Evolutionary conservation across 1,284 basidiomycete species (phyloP).

Genomic region (Tausonia pullulans): DNA sequence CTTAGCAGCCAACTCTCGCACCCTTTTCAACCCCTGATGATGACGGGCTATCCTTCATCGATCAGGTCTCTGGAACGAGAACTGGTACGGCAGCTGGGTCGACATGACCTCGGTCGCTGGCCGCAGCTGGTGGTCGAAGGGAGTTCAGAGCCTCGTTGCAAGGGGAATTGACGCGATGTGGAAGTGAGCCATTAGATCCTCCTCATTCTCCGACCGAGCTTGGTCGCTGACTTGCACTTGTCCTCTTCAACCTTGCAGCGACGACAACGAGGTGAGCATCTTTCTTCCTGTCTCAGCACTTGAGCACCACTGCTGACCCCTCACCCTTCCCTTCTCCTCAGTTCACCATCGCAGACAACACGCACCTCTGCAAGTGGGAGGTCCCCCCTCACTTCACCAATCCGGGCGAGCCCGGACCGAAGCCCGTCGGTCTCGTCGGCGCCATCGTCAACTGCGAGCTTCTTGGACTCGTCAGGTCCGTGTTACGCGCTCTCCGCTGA

Average conservation of each 20-base stretch:
- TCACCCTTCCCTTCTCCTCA: background rate
- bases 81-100: conserved; percentile 33
- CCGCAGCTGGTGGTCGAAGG: conserved; percentile 36
- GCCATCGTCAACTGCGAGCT: conserved; percentile 36
- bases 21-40: background rate
- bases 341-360: conserved; percentile 5
- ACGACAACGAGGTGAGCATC: conserved; percentile 21
- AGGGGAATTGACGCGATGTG: conserved; percentile 36
- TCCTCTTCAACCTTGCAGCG: conserved; percentile 5
- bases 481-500: too few relatives aligned
- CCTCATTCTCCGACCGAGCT: background rate
- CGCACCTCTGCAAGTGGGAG: conserved; percentile 21
- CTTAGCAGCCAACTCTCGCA: background rate
- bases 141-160: conserved; percentile 32
- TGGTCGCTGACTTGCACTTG: background rate
- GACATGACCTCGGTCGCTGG: conserved; percentile 35
- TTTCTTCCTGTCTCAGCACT: background rate
- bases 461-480: conserved; percentile 28
- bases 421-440: conserved; percentile 32
- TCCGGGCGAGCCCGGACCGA: conserved; percentile 20
- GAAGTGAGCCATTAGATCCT: conserved; percentile 27
- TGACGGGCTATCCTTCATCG: background rate
- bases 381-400: conserved; percentile 9
- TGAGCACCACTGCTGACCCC: background rate
- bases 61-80: conserved; percentile 23